Evolutionary conservation across 805 yeast genomes (phyloP).

Genomic region (Candida awuae): DNA sequence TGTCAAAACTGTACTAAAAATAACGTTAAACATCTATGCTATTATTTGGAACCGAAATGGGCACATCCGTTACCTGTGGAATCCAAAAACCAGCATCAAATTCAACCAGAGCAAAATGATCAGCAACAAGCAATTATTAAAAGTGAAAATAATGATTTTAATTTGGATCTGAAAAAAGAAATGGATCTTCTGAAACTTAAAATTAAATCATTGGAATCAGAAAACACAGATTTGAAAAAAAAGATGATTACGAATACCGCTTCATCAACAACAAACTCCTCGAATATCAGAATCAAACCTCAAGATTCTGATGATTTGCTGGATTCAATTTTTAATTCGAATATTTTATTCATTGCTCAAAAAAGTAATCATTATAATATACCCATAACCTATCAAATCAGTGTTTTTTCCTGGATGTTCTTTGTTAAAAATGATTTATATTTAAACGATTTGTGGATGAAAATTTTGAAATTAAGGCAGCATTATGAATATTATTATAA

Average conservation of each 20-base stretch:
- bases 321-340: slow-evolving; percentile 28
- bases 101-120: slow-evolving; percentile 3
- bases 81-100: slow-evolving; percentile 23
- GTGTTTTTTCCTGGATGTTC: slow-evolving; percentile 52
- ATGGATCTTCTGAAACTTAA: slow-evolving; percentile 17
- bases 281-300: slow-evolving; percentile 11
- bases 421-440: slow-evolving; percentile 53
- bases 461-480: slow-evolving; percentile 29
- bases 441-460: slow-evolving; percentile 44
- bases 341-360: slow-evolving; percentile 31
- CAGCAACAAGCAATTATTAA: neutral
- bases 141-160: slow-evolving; percentile 6
- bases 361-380: slow-evolving; percentile 29
- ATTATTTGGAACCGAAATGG: slow-evolving; percentile 54
- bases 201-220: slow-evolving; percentile 26
- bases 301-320: slow-evolving; percentile 23
- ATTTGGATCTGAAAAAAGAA: slow-evolving; percentile 18
- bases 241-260: neutral
- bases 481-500: slow-evolving; percentile 32
- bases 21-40: slow-evolving; percentile 51
- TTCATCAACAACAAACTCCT: neutral
- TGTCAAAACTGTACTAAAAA: slow-evolving; percentile 50
- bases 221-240: slow-evolving; percentile 18
- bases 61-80: slow-evolving; percentile 35
- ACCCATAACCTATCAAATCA: slow-evolving; percentile 32